Percentiles rank a stretch among this genome's conserved stretches.
These are phyloP conservation scores for Ramaria rubella DNA, from an alignment of 768 basidiomycete species.

Conservation along the genomic window DNA sequence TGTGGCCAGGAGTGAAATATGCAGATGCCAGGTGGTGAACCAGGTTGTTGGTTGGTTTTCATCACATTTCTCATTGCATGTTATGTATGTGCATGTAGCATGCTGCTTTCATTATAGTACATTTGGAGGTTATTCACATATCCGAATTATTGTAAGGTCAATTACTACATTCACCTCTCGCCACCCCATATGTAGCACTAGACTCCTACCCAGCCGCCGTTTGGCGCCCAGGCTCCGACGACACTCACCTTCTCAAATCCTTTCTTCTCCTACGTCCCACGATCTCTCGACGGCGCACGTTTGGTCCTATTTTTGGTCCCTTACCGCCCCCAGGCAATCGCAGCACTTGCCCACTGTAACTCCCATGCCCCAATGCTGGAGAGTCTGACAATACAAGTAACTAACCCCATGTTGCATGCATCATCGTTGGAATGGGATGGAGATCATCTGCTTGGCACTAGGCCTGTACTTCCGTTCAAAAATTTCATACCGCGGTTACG, in stretches of 20 bases:
- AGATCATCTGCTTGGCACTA: neutral
- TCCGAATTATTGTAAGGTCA: too few relatives aligned
- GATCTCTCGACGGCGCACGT: constrained; percentile 68
- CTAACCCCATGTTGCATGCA: constrained; percentile 77
- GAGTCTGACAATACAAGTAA: constrained; percentile 62
- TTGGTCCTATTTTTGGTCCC: constrained; percentile 69
- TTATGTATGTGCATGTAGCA: too few relatives aligned
- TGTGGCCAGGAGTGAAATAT: too few relatives aligned
- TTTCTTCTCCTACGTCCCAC: constrained; percentile 75
- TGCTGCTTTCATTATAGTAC: too few relatives aligned
- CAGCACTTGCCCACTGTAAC: constrained; percentile 57
- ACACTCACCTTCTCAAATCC: constrained; percentile 4
- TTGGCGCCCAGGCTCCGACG: neutral
- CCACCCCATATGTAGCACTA: constrained; percentile 70
- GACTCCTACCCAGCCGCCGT: constrained; percentile 49
- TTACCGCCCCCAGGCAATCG: constrained; percentile 70
- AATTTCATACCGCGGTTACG: constrained; percentile 63
- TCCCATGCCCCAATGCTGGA: constrained; percentile 74
- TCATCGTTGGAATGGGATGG: constrained; percentile 38
- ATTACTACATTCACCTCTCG: too few relatives aligned
- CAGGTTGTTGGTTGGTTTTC: too few relatives aligned
- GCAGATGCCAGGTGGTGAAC: too few relatives aligned
- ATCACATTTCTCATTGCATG: too few relatives aligned
- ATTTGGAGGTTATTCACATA: too few relatives aligned
- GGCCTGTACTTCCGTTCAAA: constrained; percentile 61